Base-by-base conservation (phyloP, 371 early-diverging fungal species). In the Mucor ambiguus region DNA sequence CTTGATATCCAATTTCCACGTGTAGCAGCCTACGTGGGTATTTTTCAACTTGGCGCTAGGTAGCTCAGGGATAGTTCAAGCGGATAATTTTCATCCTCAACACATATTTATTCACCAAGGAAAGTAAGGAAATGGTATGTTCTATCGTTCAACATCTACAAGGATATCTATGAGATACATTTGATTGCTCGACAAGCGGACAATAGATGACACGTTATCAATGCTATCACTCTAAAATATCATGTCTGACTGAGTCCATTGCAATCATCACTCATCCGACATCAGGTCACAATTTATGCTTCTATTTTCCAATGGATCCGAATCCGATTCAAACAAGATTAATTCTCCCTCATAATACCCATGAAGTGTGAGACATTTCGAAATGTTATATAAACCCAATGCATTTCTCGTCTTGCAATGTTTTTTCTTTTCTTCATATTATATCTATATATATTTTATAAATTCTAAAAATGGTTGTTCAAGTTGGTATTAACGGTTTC, bases 401-500 rank as follows among this genome's bases (percentile, higher is more conserved):
- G 57, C 57, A 33, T 56, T 56, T 56, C 57, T n/a, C 11, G 33
- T 16, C 12, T 12, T 52, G 1, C 24, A 20, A 2, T 2, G 10
- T 54, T 54, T 54, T 58, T 20, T 26, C 20, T 58, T 11, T 14
- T 58, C 58, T 58, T 37, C 58, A 58, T 58, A 37, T 18, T 57
- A 57, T 58, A 37, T 58, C 22, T 29, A 3, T 38, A 58, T 58
- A 37, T 37, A 24, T 37, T 58, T 61, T 20, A 54, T 54, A 63
- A 32, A 58, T 35, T 60, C 44, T 37, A 61, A 67, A 62, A 43
- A 67, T 67, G 68, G 44, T 60, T 61, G 61, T 67, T 30, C 64
- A 74, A 64, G 63, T 70, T 63, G 74, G 74, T 64, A 56, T 65
- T 46, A 66, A 60, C 35, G 93, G 96, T 66, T 95, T 97, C 82